Base-by-base conservation (phyloP, 2,329 filamentous ascomycete species). In the Scedosporium dehoogii region DNA sequence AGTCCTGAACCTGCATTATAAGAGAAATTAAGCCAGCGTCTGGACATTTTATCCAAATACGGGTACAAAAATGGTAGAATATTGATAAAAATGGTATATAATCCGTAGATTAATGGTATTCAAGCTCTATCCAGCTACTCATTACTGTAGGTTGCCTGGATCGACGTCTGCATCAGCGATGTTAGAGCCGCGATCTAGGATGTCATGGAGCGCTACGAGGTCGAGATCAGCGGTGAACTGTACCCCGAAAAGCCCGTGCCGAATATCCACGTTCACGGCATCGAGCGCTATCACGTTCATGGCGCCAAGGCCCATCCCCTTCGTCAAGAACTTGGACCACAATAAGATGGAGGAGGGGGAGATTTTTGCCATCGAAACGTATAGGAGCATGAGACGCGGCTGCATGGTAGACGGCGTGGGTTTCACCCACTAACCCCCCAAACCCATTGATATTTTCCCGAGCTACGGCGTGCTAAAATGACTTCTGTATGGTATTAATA, bases 261-360 rank as follows among this genome's bases (percentile, higher is more conserved):
- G 62, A 89, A 89, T 73, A 76, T 91, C 59, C 89, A 86, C 69
- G 88, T 88, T 33, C 89, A 92, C 74, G 89, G 86, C 67, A 92
- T 92, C 68, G 79, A 87, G 57, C 89, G 85, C 64, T 90, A 89
- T 74, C 82, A 84, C 69, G 92, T 92, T 65, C 89, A 92, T 72
- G 89, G 89, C 61, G 86, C 84, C 66, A 92, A 92, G 27, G 78
- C 89, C 86, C 66, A 87, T 92, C 41, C 89, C 89, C 0, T 91
- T 92, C 68, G 88, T 92, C 63, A 91, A 91, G 75, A 85, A 85
- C 59, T 80, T 81, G 61, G 88, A 91, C 68, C 84, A 86, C 69
- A 91, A 88, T 14, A 91, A 91, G 78, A 92, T 92, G 89, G 89
- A 92, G 75, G 89, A 92, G 73, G 89, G 89, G 51, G 89, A 92